phyloP scores from a whole-genome alignment of 208 protist genomes.

The Acanthamoeba sp. region DNA sequence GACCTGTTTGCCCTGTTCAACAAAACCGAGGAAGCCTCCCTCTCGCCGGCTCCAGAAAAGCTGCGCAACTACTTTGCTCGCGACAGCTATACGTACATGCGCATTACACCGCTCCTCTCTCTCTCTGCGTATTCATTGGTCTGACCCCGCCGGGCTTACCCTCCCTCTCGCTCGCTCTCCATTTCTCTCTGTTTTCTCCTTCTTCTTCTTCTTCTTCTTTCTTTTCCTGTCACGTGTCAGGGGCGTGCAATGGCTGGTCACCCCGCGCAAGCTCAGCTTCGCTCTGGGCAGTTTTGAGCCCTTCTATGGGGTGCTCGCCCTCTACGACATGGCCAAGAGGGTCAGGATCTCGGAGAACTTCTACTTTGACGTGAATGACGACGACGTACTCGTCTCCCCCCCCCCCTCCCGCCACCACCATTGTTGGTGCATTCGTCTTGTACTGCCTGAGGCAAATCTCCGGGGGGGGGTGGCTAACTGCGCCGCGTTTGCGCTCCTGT shows the following conservation, averaged over 20 bases:
- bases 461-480: not conserved
- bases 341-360: conserved; percentile 75
- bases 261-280: conserved; percentile 44
- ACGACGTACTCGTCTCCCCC: not conserved
- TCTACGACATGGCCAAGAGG: conserved; percentile 67
- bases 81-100: not conserved
- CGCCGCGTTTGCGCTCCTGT: not conserved
- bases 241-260: conserved; percentile 35
- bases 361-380: conserved; percentile 74
- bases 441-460: not conserved
- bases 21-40: conserved; percentile 31
- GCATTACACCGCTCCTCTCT: not conserved
- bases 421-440: no score
- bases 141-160: no score
- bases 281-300: conserved; percentile 76
- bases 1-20: conserved; percentile 66
- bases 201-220: no score
- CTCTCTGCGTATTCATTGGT: not conserved
- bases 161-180: not conserved
- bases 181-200: no score
- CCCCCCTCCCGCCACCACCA: not conserved
- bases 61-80: conserved; percentile 37
- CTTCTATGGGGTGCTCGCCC: conserved; percentile 63
- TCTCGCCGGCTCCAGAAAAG: not conserved
- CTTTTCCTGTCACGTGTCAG: not conserved